Percentiles rank a stretch among this genome's conserved stretches.
Evolutionary conservation across 1,284 basidiomycete genomes (phyloP).

Genomic region (Gymnopus androsaceus): DNA sequence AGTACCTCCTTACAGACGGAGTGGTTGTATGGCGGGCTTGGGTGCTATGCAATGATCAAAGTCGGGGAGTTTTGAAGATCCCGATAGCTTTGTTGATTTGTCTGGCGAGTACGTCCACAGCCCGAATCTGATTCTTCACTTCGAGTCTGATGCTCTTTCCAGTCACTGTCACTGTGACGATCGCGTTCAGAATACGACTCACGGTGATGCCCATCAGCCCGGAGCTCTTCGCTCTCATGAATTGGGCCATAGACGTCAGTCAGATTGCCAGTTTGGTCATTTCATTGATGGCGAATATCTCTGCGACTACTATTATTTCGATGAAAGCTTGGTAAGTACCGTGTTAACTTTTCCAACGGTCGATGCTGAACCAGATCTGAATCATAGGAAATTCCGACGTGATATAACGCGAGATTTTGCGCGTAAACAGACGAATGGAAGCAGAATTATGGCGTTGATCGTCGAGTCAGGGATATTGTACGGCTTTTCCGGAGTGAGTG

Average conservation of each 20-base stretch:
- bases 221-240: background rate
- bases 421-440: slow-evolving; percentile 9
- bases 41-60: slow-evolving; percentile 21
- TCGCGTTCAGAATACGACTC: slow-evolving; percentile 18
- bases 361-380: background rate
- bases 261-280: slow-evolving; percentile 19
- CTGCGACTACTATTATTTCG: slow-evolving; percentile 21
- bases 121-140: background rate
- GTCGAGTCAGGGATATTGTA: slow-evolving; percentile 26
- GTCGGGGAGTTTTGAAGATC: slow-evolving; percentile 17
- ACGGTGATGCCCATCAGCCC: slow-evolving; percentile 6
- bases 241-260: slow-evolving; percentile 12
- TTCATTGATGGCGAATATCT: slow-evolving; percentile 22
- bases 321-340: slow-evolving; percentile 20
- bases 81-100: slow-evolving; percentile 17
- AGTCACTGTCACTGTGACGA: slow-evolving; percentile 22
- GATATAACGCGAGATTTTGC: background rate
- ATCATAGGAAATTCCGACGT: slow-evolving; percentile 8
- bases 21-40: slow-evolving; percentile 27
- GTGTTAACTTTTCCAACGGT: no score
- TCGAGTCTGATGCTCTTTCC: background rate
- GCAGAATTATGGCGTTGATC: slow-evolving; percentile 21
- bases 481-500: slow-evolving; percentile 22
- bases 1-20: slow-evolving; percentile 25
- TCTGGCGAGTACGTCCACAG: slow-evolving; percentile 14